Conservation (phyloP, 768 basidiomycete genomes). For the Russula olivacea region DNA sequence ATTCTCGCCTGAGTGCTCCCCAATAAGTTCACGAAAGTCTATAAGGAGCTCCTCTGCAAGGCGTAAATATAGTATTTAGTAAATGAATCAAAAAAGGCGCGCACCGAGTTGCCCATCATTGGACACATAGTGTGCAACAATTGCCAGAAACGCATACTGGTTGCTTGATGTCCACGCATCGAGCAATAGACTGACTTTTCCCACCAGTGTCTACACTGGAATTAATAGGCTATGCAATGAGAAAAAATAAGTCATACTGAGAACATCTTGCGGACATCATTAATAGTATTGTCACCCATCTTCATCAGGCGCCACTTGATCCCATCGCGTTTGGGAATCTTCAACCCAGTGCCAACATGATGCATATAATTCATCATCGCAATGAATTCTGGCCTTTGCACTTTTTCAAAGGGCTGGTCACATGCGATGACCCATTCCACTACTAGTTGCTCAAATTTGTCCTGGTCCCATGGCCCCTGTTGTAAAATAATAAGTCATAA, state of each 20-base stretch:
- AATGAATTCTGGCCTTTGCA: constrained; percentile 3
- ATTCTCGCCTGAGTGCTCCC: background rate
- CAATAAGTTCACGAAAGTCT: background rate
- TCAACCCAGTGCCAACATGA: background rate
- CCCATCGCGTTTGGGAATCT: background rate
- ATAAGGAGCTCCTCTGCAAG: background rate
- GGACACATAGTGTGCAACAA: background rate
- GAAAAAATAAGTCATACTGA: background rate
- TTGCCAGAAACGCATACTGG: background rate
- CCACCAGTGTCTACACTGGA: background rate
- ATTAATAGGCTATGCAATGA: background rate
- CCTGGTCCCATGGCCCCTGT: background rate
- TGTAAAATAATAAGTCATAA: background rate
- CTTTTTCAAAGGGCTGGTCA: background rate
- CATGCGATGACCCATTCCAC: background rate
- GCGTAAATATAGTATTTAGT: background rate
- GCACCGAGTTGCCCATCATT: background rate
- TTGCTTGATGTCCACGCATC: constrained; percentile 9
- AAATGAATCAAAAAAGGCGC: background rate
- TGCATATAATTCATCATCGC: background rate
- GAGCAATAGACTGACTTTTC: background rate
- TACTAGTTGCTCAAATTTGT: background rate
- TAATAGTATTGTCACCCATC: background rate
- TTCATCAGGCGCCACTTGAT: background rate
- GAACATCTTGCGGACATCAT: background rate